Percentiles rank a stretch among this genome's conserved stretches.
phyloP scores from a whole-genome alignment of 331 rosid genomes.

The Spiraea crenata region DNA sequence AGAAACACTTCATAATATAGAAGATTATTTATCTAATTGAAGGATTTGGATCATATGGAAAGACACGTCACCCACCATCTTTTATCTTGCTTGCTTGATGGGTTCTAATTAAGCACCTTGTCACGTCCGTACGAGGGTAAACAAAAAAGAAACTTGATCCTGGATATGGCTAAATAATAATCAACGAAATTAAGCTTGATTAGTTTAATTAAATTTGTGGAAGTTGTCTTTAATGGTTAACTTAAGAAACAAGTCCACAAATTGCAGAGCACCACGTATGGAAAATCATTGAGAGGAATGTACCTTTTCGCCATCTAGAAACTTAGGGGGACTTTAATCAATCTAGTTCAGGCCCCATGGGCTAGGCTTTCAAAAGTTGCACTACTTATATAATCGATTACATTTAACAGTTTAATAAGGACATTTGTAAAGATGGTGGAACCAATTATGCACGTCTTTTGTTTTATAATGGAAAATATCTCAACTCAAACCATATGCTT shows the following conservation, averaged over 20 bases:
- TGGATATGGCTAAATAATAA: constrained; percentile 24
- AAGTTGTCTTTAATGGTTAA: constrained; percentile 46
- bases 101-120: constrained; percentile 39
- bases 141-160: constrained; percentile 40
- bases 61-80: constrained; percentile 18
- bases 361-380: constrained; percentile 45
- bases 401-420: constrained; percentile 23
- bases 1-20: too few relatives aligned
- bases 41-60: constrained; percentile 8
- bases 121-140: constrained; percentile 54
- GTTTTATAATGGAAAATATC: constrained; percentile 18
- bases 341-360: constrained; percentile 67
- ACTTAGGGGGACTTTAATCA: constrained; percentile 34
- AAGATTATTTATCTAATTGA: neutral
- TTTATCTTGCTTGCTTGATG: constrained; percentile 27
- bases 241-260: constrained; percentile 42
- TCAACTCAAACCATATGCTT: constrained; percentile 16
- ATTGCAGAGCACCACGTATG: constrained; percentile 37
- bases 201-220: constrained; percentile 13
- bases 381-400: constrained; percentile 16
- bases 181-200: constrained; percentile 27
- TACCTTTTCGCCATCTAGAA: constrained; percentile 55
- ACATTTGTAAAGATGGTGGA: constrained; percentile 35
- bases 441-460: constrained; percentile 44
- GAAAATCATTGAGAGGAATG: constrained; percentile 29